Base-by-base conservation (phyloP, 2,329 filamentous ascomycete genomes). In the Neoarthrinium moseri region DNA sequence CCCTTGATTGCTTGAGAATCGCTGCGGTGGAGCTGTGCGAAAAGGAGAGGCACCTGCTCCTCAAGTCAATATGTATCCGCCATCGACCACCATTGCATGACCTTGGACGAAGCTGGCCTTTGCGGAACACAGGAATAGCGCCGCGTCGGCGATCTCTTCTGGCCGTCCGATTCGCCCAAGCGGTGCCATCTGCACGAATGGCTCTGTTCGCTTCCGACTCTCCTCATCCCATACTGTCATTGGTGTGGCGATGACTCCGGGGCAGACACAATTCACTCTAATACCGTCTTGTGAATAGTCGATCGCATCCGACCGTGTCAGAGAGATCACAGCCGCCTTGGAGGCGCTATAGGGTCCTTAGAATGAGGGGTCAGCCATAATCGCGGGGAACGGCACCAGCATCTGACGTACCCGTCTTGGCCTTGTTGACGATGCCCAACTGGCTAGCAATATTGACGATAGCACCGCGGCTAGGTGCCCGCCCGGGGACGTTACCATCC, bases 311-410 rank as follows among this genome's bases (percentile, higher is more conserved):
- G 74, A 67, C 6, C 72, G 65, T 0, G 80, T 83, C 72, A 83
- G 72, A 17, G 73, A 75, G 39, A 83, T 74, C 2, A 83, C 70
- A 0, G 78, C 80, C 11, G 78, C 72, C 50, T 83, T 83, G 3
- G 76, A 80, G 0, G 73, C 75, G 43, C 75, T 80, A 50, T 82
- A 83, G 1, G 75, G 69, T 11, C 76, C 77, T 41, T 22, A 22
- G n/a, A 12, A 13, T 23, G 11, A 15, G 13, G 12, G 21, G 18
- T n/a, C 15, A 33, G 17, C 13, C 18, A 10, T 18, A 6, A 10
- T 17, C 18, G 5, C 21, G 32, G 13, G 5, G n/a, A 35, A 11
- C 11, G 23, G 5, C 26, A 22, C 6, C 8, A 23, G 22, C 35
- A 21, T 13, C 18, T 12, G 17, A 13, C 15, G 15, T 20, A 41